Evolutionary conservation across 208 protist genomes (phyloP), one percentile per base, ranked within the genome.

Genomic region (Leishmania tarentolae): DNA sequence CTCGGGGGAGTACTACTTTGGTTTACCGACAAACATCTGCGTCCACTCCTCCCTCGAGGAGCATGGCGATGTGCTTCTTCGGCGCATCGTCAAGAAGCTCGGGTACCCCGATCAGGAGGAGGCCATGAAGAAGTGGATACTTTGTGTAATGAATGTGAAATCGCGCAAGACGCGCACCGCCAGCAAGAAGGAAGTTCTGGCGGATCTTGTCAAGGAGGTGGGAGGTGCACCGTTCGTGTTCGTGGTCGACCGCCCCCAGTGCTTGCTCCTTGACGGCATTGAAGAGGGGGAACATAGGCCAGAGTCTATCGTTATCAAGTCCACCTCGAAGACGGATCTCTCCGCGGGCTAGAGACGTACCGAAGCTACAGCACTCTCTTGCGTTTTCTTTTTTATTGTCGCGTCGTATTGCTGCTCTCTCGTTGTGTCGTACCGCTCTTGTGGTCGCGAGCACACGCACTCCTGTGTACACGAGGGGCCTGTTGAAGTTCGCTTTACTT

Each of bases 21-120:
- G 93, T 13, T 77, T 91, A 35, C 93, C 91, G 6, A 96, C 89
- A 3, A 93, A 88, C 75, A 92, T 96, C 42, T 68, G 53, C 57
- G 71, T 94, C 31, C 77, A 86, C 1, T 52, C 73, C 9, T 63
- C 70, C n/a, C 77, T 91, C 76, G 75, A 76, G 31, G 93, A 95
- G 78, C 89, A 72, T 15, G 88, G 89, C 0, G 80, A 87, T 31
- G 84, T 79, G 21, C 68, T 95, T 42, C 75, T 93, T 13, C 72
- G 80, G 9, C 91, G 90, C 46, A 85, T 97, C 0, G 86, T 81
- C 17, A 90, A 92, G 65, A 91, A 91, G 74, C 79, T 97, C 28
- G 24, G 50, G 6, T 77, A 91, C 37, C 85, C 90, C 2, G 83
- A 90, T 19, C 19, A 69, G 44, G 82, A 87, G 35, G 83, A 86